Conservation (phyloP, 2,329 filamentous ascomycete species). For the Penicillium sp. region DNA sequence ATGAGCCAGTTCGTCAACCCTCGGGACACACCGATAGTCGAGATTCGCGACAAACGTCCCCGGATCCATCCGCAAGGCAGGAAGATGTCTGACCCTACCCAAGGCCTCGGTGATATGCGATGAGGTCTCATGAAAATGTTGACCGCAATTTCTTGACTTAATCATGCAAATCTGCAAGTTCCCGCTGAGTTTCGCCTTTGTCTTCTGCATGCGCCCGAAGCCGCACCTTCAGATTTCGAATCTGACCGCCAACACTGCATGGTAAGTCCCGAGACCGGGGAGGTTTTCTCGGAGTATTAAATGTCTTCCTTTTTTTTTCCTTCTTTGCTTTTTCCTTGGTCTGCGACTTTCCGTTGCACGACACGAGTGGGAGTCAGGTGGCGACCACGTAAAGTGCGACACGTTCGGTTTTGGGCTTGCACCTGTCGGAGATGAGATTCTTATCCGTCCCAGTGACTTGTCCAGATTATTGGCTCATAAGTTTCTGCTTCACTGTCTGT, state of each 20-base stretch:
- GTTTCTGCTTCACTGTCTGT: background rate
- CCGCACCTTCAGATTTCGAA: background rate
- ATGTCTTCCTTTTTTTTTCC: background rate
- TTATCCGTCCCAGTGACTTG: background rate
- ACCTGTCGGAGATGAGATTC: background rate
- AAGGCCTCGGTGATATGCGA: background rate
- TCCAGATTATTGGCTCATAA: background rate
- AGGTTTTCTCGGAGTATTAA: constrained; percentile 2
- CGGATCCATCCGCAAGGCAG: background rate
- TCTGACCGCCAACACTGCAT: background rate
- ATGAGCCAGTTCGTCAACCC: background rate
- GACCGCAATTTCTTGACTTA: background rate
- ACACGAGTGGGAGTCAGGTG: background rate
- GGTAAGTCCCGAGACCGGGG: background rate
- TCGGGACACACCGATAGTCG: background rate
- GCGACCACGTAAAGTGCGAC: background rate
- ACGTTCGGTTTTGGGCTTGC: background rate
- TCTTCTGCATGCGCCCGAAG: background rate
- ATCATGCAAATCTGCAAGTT: background rate
- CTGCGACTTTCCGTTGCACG: background rate
- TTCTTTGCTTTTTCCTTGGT: background rate
- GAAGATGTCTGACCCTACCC: background rate
- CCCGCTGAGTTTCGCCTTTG: background rate
- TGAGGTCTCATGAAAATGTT: background rate
- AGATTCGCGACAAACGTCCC: background rate